phyloP scores from a whole-genome alignment of 2,329 filamentous ascomycete species.

The Penicillium olsonii region DNA sequence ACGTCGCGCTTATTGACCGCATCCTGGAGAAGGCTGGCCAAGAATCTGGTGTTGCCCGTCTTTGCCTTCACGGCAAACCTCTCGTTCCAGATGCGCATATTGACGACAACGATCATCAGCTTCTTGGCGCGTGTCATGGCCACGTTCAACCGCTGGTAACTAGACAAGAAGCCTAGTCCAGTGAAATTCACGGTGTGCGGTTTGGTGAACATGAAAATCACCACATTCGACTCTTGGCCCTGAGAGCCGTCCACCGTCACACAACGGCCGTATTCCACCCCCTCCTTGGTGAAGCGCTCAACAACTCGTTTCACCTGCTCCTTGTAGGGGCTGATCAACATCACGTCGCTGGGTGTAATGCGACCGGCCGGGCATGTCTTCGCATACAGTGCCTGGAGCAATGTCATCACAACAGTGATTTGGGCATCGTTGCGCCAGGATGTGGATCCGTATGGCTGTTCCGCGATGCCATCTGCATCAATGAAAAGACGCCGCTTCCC shows the following conservation, averaged over 20 bases:
- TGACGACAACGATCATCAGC: not conserved
- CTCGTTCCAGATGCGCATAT: conserved; percentile 1
- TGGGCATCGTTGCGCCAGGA: not conserved
- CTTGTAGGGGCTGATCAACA: not conserved
- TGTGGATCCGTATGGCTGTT: not conserved
- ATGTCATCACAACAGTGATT: not conserved
- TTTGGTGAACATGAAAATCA: conserved; percentile 1
- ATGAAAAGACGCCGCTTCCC: conserved; percentile 1
- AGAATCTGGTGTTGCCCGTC: not conserved
- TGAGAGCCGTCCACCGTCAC: not conserved
- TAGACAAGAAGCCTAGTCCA: not conserved
- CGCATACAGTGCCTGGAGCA: not conserved
- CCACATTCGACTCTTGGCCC: not conserved
- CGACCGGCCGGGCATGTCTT: not conserved
- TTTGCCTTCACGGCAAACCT: not conserved
- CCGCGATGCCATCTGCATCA: not conserved
- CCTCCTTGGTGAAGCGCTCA: not conserved
- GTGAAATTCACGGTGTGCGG: not conserved
- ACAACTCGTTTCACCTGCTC: not conserved
- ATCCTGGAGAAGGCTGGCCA: not conserved
- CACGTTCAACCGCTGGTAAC: not conserved
- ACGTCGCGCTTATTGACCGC: not conserved
- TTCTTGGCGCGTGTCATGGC: not conserved
- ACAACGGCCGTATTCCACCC: not conserved
- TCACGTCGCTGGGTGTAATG: not conserved